Conservation (phyloP, 1,139 yeast genomes). For the Meyerozyma carpophila region DNA sequence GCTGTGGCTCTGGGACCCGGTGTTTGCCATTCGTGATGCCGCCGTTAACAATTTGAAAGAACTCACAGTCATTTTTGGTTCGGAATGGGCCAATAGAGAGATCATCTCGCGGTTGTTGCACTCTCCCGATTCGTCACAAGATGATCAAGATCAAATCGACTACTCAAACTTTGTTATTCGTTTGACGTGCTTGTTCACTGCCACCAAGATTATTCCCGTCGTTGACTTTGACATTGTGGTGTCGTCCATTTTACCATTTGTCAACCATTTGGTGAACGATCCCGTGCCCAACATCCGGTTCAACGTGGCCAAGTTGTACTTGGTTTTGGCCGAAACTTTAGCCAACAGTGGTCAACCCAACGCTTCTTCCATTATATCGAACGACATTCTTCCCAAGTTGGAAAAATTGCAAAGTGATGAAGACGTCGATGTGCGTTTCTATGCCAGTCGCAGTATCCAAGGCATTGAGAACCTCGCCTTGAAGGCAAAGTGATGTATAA, state of each 20-base stretch:
- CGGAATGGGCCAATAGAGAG: slow-evolving; percentile 87
- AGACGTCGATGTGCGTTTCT: slow-evolving; percentile 88
- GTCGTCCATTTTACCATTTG: slow-evolving; percentile 71
- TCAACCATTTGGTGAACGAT: slow-evolving; percentile 67
- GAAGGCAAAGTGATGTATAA: neutral
- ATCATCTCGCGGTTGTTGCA: slow-evolving; percentile 71
- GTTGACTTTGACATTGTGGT: slow-evolving; percentile 54
- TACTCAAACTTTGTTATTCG: slow-evolving; percentile 78
- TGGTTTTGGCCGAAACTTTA: slow-evolving; percentile 52
- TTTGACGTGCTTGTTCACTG: slow-evolving; percentile 84
- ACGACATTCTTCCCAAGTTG: slow-evolving; percentile 54
- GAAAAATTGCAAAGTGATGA: slow-evolving; percentile 62
- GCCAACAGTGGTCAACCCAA: slow-evolving; percentile 18
- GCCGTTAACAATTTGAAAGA: slow-evolving; percentile 82
- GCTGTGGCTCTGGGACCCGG: slow-evolving; percentile 98
- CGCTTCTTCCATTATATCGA: slow-evolving; percentile 12
- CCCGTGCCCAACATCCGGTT: slow-evolving; percentile 92
- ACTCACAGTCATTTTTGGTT: slow-evolving; percentile 82
- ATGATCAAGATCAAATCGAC: slow-evolving; percentile 36
- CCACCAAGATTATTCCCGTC: slow-evolving; percentile 72
- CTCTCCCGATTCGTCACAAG: slow-evolving; percentile 16
- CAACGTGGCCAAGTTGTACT: slow-evolving; percentile 85
- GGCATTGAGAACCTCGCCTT: slow-evolving; percentile 20
- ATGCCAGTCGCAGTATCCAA: slow-evolving; percentile 59
- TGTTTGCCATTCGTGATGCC: slow-evolving; percentile 93